Evolutionary conservation across 257 asterid species (phyloP), one percentile per base, ranked within the genome.

Genomic region (Thymus quinquecostatus): DNA sequence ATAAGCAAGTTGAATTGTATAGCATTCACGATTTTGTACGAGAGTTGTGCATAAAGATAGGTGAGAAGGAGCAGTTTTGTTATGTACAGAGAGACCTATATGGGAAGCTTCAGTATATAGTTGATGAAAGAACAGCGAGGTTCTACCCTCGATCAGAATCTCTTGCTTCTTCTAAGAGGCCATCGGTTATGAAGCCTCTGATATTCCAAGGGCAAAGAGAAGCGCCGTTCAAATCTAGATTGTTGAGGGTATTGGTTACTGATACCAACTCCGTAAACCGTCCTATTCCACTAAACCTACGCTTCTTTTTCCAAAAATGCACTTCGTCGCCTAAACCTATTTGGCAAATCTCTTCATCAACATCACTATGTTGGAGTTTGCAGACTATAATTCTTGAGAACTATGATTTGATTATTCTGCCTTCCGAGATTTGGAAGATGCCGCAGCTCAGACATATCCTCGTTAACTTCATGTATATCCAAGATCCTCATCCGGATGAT

Each of bases 351-450:
- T 10, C 49, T 44, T 44, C 2, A 7, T 44, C 63, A 50, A 36
- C 56, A 4, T 50, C 68, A 51, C 4, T 51, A n/a, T 51, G 65
- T 10, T 73, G 78, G 72, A 64, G 59, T 55, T 0, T 73, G 45
- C 67, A 73, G 4, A 65, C 72, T 41, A 9, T 55, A 8, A 29
- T 51, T 10, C n/a, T 44, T 44, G 10, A 5, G 0, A 34, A 1
- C 11, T 8, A n/a, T n/a, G 40, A 34, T 34, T 6, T 11, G 12
- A 1, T 1, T 2, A 43, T 6, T 64, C 7, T 53, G 1, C 49
- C 9, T 2, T 10, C 49, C 9, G 10, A 44, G 11, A 44, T 44
- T 44, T 44, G 49, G 49, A 44, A 44, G 49, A 44, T 8, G 49
- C 49, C 11, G 2, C 49, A 44, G 9, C 49, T 44, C 2, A 44